Conservation (phyloP, 495 filamentous ascomycete genomes). For the Cairneyella variabilis region DNA sequence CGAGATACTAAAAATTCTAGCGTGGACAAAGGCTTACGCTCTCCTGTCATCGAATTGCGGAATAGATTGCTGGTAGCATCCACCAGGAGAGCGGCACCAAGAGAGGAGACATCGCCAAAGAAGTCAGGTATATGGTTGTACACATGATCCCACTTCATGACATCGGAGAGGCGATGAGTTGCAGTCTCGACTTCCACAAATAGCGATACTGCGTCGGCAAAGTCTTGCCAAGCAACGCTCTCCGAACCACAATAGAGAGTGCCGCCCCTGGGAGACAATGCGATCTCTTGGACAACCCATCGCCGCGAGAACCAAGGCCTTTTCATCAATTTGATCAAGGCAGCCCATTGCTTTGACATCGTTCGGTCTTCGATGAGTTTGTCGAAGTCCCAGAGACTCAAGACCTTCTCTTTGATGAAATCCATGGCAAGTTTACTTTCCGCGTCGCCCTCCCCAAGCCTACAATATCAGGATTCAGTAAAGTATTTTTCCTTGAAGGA, state of each 20-base stretch:
- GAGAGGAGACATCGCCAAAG: conserved; percentile 25
- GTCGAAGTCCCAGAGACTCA: conserved; percentile 5
- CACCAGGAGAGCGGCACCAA: conserved; percentile 33
- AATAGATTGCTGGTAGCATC: conserved; percentile 35
- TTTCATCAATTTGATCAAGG: conserved; percentile 29
- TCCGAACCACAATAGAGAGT: conserved; percentile 28
- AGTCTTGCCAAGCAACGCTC: conserved; percentile 26
- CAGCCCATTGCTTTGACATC: conserved; percentile 23
- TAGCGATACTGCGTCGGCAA: conserved; percentile 22
- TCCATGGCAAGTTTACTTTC: conserved; percentile 1
- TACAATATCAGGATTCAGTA: no score
- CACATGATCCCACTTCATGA: background rate
- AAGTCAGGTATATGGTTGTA: background rate
- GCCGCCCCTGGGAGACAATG: conserved; percentile 26
- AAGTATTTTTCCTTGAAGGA: no score
- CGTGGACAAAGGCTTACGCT: background rate
- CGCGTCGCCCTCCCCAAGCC: background rate
- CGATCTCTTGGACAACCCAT: conserved; percentile 37
- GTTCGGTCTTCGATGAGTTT: conserved; percentile 11
- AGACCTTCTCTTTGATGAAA: conserved; percentile 4
- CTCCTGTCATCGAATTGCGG: background rate
- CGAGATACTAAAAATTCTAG: background rate
- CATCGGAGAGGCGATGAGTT: background rate
- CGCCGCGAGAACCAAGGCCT: conserved; percentile 30
- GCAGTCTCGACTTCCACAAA: conserved; percentile 1